A percentile compares a stretch with the other conserved stretches of the same genome.
These are phyloP conservation scores for Pseudogymnoascus sp. DNA, from an alignment of 2,329 filamentous ascomycete species.

Conservation along the genomic window DNA sequence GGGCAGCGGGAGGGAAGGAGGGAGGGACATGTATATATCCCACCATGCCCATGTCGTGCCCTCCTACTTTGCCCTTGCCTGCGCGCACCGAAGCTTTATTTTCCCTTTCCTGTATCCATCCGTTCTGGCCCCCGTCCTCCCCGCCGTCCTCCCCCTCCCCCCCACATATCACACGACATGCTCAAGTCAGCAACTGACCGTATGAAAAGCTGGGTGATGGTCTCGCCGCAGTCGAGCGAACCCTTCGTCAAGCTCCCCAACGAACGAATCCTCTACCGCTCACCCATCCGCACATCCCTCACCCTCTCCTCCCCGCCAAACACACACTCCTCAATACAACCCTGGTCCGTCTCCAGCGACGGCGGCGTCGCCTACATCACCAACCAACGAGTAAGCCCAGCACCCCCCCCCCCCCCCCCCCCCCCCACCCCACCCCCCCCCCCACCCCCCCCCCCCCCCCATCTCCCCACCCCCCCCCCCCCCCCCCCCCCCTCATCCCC, in stretches of 20 bases:
- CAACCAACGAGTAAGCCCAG: constrained; percentile 63
- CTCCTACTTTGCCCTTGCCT: background rate
- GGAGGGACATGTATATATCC: background rate
- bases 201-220: constrained; percentile 77
- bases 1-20: background rate
- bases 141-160: constrained; percentile 13
- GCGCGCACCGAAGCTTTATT: background rate
- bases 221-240: constrained; percentile 53
- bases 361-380: constrained; percentile 73
- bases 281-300: constrained; percentile 69
- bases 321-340: constrained; percentile 53
- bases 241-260: constrained; percentile 78
- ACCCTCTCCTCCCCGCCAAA: constrained; percentile 58
- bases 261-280: constrained; percentile 74
- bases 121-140: constrained; percentile 8
- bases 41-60: background rate
- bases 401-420: background rate
- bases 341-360: constrained; percentile 64
- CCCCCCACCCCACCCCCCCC: constrained; percentile 11
- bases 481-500: constrained; percentile 59
- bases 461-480: constrained; percentile 67
- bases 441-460: constrained; percentile 41
- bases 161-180: constrained; percentile 11
- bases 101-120: constrained; percentile 22
- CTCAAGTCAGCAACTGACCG: constrained; percentile 20